Evolutionary conservation across 805 yeast genomes (phyloP).

Genomic region (Blastobotrys attinorum): DNA sequence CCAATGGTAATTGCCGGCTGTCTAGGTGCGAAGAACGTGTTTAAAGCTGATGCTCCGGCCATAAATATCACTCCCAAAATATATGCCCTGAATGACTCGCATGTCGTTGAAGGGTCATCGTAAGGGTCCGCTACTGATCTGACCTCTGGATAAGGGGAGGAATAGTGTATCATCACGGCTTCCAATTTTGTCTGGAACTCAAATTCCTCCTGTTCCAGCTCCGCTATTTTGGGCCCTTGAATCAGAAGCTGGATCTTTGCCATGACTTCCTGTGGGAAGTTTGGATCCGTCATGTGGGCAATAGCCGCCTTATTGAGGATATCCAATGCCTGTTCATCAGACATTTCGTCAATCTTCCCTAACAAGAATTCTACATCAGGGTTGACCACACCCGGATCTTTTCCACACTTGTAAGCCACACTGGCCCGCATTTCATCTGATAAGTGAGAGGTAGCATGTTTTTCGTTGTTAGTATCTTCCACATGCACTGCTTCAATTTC

Average conservation of each 20-base stretch:
- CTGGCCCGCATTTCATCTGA: no score
- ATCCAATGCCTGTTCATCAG: conserved; percentile 31
- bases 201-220: not conserved
- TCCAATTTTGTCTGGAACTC: conserved; percentile 28
- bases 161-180: conserved; percentile 31
- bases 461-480: no score
- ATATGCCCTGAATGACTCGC: conserved; percentile 42
- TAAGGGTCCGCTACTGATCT: conserved; percentile 48
- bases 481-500: no score
- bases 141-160: conserved; percentile 60
- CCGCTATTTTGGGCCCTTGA: conserved; percentile 15
- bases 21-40: conserved; percentile 41
- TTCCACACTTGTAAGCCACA: no score
- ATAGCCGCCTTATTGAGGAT: conserved; percentile 32
- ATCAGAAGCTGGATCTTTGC: conserved; percentile 25
- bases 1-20: conserved; percentile 42
- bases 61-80: conserved; percentile 29
- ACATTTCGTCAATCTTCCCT: conserved; percentile 32
- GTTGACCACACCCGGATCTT: no score
- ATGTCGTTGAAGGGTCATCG: conserved; percentile 39
- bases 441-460: no score
- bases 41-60: conserved; percentile 17
- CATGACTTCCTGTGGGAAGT: conserved; percentile 34
- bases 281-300: conserved; percentile 38
- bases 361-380: conserved; percentile 34